These are phyloP conservation scores for Lentinula raphanica DNA, from an alignment of 768 basidiomycete species.

Conservation along the genomic window DNA sequence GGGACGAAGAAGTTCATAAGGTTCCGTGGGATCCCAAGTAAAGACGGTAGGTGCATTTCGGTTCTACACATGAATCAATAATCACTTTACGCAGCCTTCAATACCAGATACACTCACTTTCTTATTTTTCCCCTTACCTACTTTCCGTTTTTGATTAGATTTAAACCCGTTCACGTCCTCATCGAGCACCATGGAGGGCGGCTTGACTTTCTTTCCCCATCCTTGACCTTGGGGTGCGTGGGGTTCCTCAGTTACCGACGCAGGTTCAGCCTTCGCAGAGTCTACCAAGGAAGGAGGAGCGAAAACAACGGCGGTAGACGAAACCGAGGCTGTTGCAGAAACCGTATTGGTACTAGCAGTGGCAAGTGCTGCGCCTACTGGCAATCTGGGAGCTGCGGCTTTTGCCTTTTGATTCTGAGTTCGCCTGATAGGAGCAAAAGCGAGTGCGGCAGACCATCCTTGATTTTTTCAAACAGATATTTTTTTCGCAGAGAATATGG, in stretches of 20 bases:
- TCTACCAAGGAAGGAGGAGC: constrained; percentile 62
- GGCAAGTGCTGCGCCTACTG: constrained; percentile 58
- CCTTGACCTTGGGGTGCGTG: constrained; percentile 43
- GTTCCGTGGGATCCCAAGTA: constrained; percentile 75
- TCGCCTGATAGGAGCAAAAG: constrained; percentile 80
- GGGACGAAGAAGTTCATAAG: constrained; percentile 76
- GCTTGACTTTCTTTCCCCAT: constrained; percentile 88
- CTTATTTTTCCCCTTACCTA: constrained; percentile 51
- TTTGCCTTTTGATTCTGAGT: constrained; percentile 55
- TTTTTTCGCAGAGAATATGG: constrained; percentile 23
- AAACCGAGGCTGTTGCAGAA: constrained; percentile 20
- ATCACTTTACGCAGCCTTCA: too few relatives aligned
- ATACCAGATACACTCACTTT: constrained; percentile 40
- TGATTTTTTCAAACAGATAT: constrained; percentile 29
- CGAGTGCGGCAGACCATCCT: constrained; percentile 90
- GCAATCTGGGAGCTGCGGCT: constrained; percentile 42
- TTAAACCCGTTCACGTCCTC: constrained; percentile 87
- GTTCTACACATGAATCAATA: too few relatives aligned
- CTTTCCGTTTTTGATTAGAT: constrained; percentile 45
- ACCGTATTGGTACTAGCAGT: constrained; percentile 12
- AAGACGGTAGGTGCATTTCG: constrained; percentile 48
- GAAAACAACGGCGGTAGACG: constrained; percentile 61
- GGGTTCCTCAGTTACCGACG: constrained; percentile 19
- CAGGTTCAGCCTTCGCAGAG: background rate
- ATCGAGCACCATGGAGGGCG: constrained; percentile 85